These are phyloP conservation scores for Exophiala lecanii-corni DNA, from an alignment of 2,329 filamentous ascomycete species.

Conservation along the genomic window DNA sequence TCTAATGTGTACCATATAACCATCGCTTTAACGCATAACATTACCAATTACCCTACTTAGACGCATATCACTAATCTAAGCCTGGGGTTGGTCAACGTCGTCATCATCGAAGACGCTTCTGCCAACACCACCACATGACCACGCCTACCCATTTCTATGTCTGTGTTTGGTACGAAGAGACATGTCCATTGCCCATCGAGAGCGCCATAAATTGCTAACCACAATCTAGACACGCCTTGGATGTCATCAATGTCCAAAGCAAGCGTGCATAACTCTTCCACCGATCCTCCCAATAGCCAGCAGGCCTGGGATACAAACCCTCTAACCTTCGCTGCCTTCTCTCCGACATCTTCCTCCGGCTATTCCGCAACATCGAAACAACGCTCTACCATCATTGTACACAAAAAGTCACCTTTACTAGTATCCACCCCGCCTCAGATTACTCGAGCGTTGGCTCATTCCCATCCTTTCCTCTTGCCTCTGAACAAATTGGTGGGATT, in stretches of 20 bases:
- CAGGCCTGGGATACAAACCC: conserved; percentile 45
- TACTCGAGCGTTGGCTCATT: conserved; percentile 89
- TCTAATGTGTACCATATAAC: too few species aligned
- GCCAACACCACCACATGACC: not conserved
- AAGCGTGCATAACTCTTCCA: conserved; percentile 34
- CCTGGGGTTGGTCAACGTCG: too few species aligned
- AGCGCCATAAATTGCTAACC: too few species aligned
- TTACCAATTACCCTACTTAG: too few species aligned
- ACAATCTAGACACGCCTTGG: conserved; percentile 47
- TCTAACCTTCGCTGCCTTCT: conserved; percentile 85
- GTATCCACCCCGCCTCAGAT: conserved; percentile 92
- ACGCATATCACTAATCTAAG: too few species aligned
- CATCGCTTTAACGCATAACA: too few species aligned
- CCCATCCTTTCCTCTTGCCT: conserved; percentile 86
- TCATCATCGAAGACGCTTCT: conserved; percentile 1
- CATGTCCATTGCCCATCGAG: too few species aligned
- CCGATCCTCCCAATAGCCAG: conserved; percentile 33
- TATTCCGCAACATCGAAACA: conserved; percentile 66
- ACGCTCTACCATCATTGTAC: conserved; percentile 86
- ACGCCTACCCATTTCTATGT: not conserved
- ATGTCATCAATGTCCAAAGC: conserved; percentile 50
- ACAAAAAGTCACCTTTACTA: conserved; percentile 91
- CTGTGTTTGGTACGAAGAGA: conserved; percentile 3
- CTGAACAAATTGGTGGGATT: conserved; percentile 81
- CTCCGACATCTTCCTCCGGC: conserved; percentile 71